Conservation (phyloP, 192 early-diverging fungal species). For the Linnemannia elongata region DNA sequence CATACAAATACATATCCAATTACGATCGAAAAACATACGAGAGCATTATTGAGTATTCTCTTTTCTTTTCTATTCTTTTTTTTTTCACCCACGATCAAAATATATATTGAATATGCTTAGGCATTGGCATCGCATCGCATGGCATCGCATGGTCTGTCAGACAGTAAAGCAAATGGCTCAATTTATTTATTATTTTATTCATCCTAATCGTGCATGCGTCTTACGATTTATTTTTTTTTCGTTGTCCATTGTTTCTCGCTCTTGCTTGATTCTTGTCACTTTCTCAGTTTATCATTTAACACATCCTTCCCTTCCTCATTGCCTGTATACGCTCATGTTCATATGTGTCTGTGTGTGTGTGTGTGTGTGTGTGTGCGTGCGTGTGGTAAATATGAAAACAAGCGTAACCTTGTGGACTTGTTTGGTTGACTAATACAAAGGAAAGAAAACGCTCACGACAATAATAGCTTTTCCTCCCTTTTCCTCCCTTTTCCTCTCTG, state of each 20-base stretch:
- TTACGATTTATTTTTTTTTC: neutral
- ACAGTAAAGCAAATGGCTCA: conserved; percentile 1
- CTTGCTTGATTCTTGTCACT: neutral
- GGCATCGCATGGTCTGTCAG: conserved; percentile 5
- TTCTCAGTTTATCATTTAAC: neutral
- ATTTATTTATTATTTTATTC: neutral
- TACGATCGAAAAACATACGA: neutral
- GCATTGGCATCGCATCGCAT: conserved; percentile 2
- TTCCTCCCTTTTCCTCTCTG: too few species aligned
- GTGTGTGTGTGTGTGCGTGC: neutral
- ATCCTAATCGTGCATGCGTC: neutral
- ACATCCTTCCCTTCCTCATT: neutral
- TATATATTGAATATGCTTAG: neutral
- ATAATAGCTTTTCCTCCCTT: neutral
- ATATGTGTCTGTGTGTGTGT: neutral
- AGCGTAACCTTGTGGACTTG: neutral
- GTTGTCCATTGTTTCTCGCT: neutral
- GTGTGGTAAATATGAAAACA: neutral
- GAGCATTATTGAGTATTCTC: neutral
- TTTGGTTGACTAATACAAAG: neutral
- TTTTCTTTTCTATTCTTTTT: too few species aligned
- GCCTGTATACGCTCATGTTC: neutral
- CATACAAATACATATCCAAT: neutral
- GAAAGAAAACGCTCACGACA: neutral
- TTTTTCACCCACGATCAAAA: neutral